A percentile compares a stretch with the other conserved stretches of the same genome.
These are phyloP conservation scores for Fusarium sp. DNA, from an alignment of 2,329 filamentous ascomycete species.

Conservation along the genomic window DNA sequence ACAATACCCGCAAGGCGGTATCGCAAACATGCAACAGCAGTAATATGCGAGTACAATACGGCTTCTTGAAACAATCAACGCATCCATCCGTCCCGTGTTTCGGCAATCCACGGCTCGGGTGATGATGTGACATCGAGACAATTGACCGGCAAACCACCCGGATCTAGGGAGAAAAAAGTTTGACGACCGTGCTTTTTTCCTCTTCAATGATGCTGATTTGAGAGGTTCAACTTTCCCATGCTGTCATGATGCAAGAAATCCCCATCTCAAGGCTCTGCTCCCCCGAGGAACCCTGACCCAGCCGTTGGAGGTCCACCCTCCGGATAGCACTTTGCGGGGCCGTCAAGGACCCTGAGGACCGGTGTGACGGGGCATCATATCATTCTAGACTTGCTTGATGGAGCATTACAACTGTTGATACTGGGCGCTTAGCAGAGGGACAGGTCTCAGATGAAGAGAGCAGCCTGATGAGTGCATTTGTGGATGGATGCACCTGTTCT, in stretches of 20 bases:
- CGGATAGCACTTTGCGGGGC: slow-evolving; percentile 31
- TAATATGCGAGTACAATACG: background rate
- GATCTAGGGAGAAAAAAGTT: background rate
- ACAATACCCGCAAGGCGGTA: background rate
- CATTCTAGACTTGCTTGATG: background rate
- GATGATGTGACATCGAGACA: background rate
- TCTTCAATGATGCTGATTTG: background rate
- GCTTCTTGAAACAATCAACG: slow-evolving; percentile 6
- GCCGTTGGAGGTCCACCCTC: slow-evolving; percentile 30
- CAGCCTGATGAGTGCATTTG: background rate
- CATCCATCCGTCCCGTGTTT: background rate
- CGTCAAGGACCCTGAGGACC: slow-evolving; percentile 24
- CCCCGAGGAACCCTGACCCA: slow-evolving; percentile 14
- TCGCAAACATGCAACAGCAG: background rate
- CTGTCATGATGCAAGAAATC: slow-evolving; percentile 22
- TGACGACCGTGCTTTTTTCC: background rate
- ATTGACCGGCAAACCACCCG: slow-evolving; percentile 11
- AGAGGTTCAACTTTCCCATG: background rate
- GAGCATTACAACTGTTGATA: background rate
- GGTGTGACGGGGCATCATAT: slow-evolving; percentile 14
- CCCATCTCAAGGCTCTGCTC: slow-evolving; percentile 7
- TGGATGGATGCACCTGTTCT: background rate
- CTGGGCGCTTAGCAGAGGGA: background rate
- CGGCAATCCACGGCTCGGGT: background rate
- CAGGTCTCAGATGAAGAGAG: background rate